Percentiles rank a stretch among this genome's conserved stretches.
These are phyloP conservation scores for Coemansia sp. DNA, from an alignment of 192 early-diverging fungal genomes.

Conservation along the genomic window DNA sequence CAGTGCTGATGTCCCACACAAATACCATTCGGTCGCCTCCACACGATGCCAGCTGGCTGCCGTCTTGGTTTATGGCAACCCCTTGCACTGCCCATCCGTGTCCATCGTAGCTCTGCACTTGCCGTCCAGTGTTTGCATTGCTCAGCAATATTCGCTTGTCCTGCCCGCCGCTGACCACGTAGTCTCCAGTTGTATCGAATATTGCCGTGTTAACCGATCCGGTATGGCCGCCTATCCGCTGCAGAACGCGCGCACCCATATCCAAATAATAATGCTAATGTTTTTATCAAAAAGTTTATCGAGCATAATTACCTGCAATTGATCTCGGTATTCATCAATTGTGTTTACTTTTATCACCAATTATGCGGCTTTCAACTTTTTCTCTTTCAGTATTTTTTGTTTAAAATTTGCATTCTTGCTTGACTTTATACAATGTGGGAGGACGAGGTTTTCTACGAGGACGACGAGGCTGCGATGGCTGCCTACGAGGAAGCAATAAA, in stretches of 20 bases:
- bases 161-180: slow-evolving; percentile 75
- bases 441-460: slow-evolving; percentile 44
- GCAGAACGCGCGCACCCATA: slow-evolving; percentile 20
- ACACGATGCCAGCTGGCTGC: slow-evolving; percentile 71
- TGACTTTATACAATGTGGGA: slow-evolving; percentile 28
- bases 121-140: slow-evolving; percentile 65
- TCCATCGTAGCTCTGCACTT: slow-evolving; percentile 74
- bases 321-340: too few relatives aligned
- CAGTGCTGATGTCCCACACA: slow-evolving; percentile 83
- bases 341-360: too few relatives aligned
- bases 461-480: slow-evolving; percentile 51
- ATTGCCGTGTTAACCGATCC: slow-evolving; percentile 67
- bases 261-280: too few relatives aligned
- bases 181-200: slow-evolving; percentile 75
- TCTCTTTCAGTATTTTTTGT: background rate
- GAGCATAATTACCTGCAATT: too few relatives aligned
- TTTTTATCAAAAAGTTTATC: too few relatives aligned
- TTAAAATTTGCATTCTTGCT: background rate
- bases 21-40: slow-evolving; percentile 78
- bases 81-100: slow-evolving; percentile 83
- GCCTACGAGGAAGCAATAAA: slow-evolving; percentile 35
- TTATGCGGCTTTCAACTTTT: background rate
- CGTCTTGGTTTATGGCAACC: slow-evolving; percentile 48
- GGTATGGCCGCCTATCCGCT: slow-evolving; percentile 58
- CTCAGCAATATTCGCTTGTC: slow-evolving; percentile 71